These are phyloP conservation scores for Oryza glumipatula DNA, from an alignment of 176 grass and related monocot species.

Conservation along the genomic window DNA sequence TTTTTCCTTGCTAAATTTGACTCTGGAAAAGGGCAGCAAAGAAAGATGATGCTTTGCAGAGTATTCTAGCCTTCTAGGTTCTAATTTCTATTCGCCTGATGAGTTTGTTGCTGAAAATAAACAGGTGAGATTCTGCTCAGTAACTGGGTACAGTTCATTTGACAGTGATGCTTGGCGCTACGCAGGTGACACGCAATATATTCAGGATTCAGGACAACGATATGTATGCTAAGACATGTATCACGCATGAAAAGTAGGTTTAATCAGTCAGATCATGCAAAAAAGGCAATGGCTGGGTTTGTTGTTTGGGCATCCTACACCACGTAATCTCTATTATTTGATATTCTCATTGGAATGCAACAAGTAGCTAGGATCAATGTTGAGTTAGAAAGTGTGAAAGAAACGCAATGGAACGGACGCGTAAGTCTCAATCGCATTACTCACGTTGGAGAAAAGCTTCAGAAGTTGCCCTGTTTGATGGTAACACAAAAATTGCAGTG, in stretches of 20 bases:
- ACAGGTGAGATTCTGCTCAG: neutral
- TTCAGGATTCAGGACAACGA: neutral
- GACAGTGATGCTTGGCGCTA: neutral
- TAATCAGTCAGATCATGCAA: conserved; percentile 27
- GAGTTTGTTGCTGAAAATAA: neutral
- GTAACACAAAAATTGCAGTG: neutral
- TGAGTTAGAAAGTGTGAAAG: neutral
- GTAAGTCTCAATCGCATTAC: neutral
- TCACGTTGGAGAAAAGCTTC: neutral
- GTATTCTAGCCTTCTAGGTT: neutral
- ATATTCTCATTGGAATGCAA: neutral
- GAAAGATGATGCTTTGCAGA: neutral
- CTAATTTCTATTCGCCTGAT: neutral
- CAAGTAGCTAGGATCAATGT: neutral
- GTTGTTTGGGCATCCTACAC: neutral
- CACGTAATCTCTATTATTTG: neutral
- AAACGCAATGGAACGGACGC: neutral
- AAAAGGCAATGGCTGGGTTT: neutral
- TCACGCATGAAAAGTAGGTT: conserved; percentile 15
- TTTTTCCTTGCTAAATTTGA: neutral
- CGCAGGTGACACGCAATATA: neutral
- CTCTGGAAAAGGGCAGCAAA: neutral
- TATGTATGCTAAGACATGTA: conserved; percentile 5
- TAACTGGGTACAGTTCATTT: neutral
- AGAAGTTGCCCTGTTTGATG: neutral